phyloP scores from a whole-genome alignment of 805 yeast species.

The Scheffersomyces amazonensis region DNA sequence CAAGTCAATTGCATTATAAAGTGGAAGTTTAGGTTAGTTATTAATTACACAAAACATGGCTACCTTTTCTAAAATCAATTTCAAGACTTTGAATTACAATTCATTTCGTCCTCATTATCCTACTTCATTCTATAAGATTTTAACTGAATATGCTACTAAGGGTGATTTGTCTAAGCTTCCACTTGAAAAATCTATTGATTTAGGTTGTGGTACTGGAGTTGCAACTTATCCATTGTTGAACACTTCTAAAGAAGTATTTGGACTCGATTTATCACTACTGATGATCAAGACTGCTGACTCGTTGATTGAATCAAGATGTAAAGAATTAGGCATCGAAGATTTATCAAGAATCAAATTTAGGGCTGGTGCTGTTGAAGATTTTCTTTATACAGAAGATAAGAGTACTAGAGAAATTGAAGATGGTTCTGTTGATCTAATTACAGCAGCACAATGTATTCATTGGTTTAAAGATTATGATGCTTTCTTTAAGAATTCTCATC shows the following conservation, averaged over 20 bases:
- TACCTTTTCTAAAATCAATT: constrained; percentile 29
- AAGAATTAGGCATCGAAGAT: constrained; percentile 23
- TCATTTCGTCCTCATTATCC: constrained; percentile 44
- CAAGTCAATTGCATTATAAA: too few relatives aligned
- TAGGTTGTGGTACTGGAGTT: constrained; percentile 57
- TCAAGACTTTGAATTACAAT: constrained; percentile 31
- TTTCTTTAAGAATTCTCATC: constrained; percentile 27
- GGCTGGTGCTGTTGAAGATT: constrained; percentile 32
- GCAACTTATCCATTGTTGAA: constrained; percentile 45
- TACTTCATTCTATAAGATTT: constrained; percentile 28
- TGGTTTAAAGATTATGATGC: constrained; percentile 37
- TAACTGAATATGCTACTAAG: constrained; percentile 22
- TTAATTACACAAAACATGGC: too few relatives aligned
- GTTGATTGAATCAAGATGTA: constrained; percentile 18
- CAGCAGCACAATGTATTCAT: constrained; percentile 42
- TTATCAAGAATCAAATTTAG: constrained; percentile 24
- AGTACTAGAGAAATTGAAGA: constrained; percentile 10
- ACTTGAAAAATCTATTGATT: constrained; percentile 26
- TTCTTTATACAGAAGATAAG: constrained; percentile 10
- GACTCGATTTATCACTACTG: constrained; percentile 44
- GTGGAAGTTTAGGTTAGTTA: too few relatives aligned
- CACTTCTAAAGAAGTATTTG: constrained; percentile 35
- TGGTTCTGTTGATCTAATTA: constrained; percentile 29
- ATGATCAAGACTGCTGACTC: constrained; percentile 46
- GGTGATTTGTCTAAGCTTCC: constrained; percentile 9